A percentile compares a stretch with the other conserved stretches of the same genome.
Evolutionary conservation across 257 asterid species (phyloP).

Genomic region (Forsythia viridissima): DNA sequence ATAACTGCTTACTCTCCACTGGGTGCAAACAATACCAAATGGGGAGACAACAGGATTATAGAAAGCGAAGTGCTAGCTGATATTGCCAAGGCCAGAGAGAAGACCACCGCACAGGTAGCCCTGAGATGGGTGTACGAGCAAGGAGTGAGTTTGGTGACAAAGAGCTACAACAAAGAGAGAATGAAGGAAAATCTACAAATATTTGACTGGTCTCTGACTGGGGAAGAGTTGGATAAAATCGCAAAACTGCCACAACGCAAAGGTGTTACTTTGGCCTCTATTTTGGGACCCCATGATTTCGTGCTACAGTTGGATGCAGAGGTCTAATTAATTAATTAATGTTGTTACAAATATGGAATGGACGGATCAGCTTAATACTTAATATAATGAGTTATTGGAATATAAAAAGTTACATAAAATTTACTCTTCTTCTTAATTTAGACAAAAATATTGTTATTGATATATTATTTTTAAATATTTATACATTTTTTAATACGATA

Average conservation of each 20-base stretch:
- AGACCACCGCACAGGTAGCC: constrained; percentile 62
- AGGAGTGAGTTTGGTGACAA: constrained; percentile 51
- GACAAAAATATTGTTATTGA: no score
- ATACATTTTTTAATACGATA: no score
- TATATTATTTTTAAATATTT: no score
- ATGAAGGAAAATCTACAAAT: constrained; percentile 54
- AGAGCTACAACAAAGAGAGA: constrained; percentile 62
- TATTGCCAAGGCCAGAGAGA: constrained; percentile 47
- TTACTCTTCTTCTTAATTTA: no score
- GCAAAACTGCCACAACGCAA: constrained; percentile 42
- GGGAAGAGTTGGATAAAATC: constrained; percentile 42
- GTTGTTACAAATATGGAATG: no score
- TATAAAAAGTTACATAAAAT: no score
- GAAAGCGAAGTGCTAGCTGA: constrained; percentile 36
- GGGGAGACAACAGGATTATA: constrained; percentile 62
- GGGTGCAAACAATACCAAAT: constrained; percentile 57
- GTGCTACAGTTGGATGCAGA: constrained; percentile 10
- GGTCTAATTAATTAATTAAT: no score
- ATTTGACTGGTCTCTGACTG: constrained; percentile 51
- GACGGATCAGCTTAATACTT: no score
- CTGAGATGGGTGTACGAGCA: constrained; percentile 64
- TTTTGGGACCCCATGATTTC: constrained; percentile 47
- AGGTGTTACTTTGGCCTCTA: constrained; percentile 33
- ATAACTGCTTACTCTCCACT: constrained; percentile 61
- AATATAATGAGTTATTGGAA: no score